These are phyloP conservation scores for Chrysanthemum makinoi DNA, from an alignment of 129 eudicot genomes.

Conservation along the genomic window DNA sequence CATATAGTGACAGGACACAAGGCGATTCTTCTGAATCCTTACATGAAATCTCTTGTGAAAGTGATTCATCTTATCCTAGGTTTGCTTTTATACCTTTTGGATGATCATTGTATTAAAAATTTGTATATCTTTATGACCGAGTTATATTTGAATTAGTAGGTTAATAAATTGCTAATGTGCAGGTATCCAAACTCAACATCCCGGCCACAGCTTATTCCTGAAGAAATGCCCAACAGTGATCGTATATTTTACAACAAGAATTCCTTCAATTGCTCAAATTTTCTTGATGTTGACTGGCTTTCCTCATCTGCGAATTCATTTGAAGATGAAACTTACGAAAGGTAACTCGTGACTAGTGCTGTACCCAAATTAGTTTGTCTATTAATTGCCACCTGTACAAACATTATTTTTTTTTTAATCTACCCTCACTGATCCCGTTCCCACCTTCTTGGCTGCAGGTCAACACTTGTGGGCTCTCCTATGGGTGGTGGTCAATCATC, in stretches of 20 bases:
- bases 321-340: conserved; percentile 77
- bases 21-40: conserved; percentile 27
- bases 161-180: conserved; percentile 13
- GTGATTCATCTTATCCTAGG: conserved; percentile 65
- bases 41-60: conserved; percentile 62
- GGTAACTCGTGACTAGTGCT: conserved; percentile 36
- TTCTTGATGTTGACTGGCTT: conserved; percentile 79
- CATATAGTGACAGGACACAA: too few relatives aligned
- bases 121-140: background rate
- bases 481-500: conserved; percentile 54
- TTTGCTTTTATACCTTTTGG: conserved; percentile 2
- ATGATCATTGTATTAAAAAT: background rate
- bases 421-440: conserved; percentile 10
- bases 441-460: conserved; percentile 36
- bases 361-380: too few relatives aligned
- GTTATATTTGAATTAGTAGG: background rate
- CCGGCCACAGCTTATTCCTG: conserved; percentile 32
- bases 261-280: conserved; percentile 66
- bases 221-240: conserved; percentile 47
- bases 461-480: conserved; percentile 62
- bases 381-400: background rate
- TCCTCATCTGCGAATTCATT: conserved; percentile 84
- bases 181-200: conserved; percentile 58
- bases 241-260: conserved; percentile 42
- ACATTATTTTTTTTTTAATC: background rate